Percentiles rank a stretch among this genome's conserved stretches.
These are phyloP conservation scores for Heliosperma pusillum DNA, from an alignment of 148 eudicot species.

Conservation along the genomic window DNA sequence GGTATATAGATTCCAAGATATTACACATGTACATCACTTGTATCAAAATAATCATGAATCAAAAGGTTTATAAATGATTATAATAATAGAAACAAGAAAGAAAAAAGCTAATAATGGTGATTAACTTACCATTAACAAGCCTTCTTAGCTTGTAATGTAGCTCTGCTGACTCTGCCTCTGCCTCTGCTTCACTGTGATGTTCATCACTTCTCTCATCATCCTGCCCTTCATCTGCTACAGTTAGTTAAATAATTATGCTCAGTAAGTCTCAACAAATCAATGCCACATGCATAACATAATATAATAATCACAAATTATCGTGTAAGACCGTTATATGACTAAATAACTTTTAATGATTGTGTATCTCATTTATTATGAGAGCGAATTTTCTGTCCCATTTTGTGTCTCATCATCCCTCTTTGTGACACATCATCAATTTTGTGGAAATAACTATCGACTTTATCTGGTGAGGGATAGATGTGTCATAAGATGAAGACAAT, in stretches of 20 bases:
- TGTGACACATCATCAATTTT: no score
- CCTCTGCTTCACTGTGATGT: neutral
- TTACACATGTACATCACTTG: neutral
- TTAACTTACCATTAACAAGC: slow-evolving; percentile 32
- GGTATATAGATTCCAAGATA: neutral
- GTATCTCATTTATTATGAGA: no score
- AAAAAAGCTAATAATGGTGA: neutral
- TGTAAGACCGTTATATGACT: no score
- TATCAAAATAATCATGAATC: neutral
- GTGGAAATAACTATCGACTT: no score
- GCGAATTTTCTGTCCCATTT: no score
- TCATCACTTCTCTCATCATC: slow-evolving; percentile 10
- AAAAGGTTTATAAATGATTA: neutral
- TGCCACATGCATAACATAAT: no score
- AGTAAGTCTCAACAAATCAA: no score
- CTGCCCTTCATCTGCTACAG: slow-evolving; percentile 21
- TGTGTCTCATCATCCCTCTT: no score
- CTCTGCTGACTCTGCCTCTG: slow-evolving; percentile 3
- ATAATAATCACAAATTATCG: no score
- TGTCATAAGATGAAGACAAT: no score
- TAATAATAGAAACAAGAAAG: neutral
- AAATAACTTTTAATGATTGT: no score
- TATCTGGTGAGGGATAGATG: no score
- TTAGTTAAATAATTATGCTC: neutral
- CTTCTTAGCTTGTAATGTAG: slow-evolving; percentile 27